Percentiles rank a stretch among this genome's conserved stretches.
Evolutionary conservation across 2,329 filamentous ascomycete species (phyloP).

Genomic region (Talaromyces amestolkiae): DNA sequence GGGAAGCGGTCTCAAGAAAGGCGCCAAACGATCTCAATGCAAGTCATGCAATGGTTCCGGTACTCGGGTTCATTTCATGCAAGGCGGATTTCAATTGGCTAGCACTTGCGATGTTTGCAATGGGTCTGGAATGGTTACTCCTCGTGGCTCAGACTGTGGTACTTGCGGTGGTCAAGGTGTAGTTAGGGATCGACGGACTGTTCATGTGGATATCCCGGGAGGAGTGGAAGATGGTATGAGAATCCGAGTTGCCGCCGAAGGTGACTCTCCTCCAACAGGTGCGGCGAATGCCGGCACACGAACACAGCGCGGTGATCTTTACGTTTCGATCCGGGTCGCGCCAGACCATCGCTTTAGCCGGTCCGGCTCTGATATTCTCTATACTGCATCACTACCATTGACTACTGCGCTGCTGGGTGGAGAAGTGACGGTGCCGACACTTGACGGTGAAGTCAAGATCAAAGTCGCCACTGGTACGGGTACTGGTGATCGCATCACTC

Average conservation of each 20-base stretch:
- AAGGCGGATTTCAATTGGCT: conserved; percentile 93
- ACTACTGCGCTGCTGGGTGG: conserved; percentile 92
- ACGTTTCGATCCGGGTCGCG: conserved; percentile 85
- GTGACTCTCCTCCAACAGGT: conserved; percentile 79
- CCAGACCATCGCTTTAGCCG: conserved; percentile 86
- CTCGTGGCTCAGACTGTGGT: conserved; percentile 75
- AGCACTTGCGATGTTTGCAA: conserved; percentile 80
- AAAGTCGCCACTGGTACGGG: conserved; percentile 88
- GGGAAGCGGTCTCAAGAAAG: conserved; percentile 80
- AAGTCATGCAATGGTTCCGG: conserved; percentile 82
- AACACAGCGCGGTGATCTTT: conserved; percentile 80
- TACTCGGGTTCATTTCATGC: conserved; percentile 81
- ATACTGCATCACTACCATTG: conserved; percentile 85
- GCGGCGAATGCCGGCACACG: conserved; percentile 61
- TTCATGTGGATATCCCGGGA: conserved; percentile 87
- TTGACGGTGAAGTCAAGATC: conserved; percentile 86
- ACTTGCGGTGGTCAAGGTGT: conserved; percentile 81
- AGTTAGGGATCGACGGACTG: conserved; percentile 74
- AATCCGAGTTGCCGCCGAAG: conserved; percentile 77
- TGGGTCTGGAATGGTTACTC: conserved; percentile 72
- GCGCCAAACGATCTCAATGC: conserved; percentile 70
- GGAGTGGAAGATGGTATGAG: conserved; percentile 97
- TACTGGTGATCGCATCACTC: conserved; percentile 86
- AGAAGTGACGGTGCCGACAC: conserved; percentile 82
- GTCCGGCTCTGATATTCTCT: conserved; percentile 82